phyloP scores from a whole-genome alignment of 2,329 filamentous ascomycete species.

The Aspergillus transmontanensis region DNA sequence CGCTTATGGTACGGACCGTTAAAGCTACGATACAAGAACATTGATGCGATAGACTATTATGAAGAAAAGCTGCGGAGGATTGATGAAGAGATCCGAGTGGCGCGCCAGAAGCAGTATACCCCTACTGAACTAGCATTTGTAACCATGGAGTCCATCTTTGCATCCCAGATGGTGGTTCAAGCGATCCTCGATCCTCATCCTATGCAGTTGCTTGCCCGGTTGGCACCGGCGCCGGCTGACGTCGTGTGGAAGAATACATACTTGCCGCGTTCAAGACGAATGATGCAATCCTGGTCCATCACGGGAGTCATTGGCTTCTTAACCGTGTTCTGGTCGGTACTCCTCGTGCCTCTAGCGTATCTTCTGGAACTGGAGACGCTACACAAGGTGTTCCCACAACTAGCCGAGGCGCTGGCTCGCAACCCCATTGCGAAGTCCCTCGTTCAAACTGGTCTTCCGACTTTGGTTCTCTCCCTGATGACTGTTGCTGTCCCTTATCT shows the following conservation, averaged over 20 bases:
- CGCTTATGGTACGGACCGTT: slow-evolving; percentile 79
- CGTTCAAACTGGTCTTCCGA: slow-evolving; percentile 85
- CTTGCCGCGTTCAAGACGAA: slow-evolving; percentile 70
- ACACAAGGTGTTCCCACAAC: slow-evolving; percentile 67
- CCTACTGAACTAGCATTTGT: slow-evolving; percentile 88
- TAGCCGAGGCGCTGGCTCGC: slow-evolving; percentile 67
- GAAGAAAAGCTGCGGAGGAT: slow-evolving; percentile 78
- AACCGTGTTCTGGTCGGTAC: slow-evolving; percentile 83
- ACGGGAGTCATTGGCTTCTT: slow-evolving; percentile 81
- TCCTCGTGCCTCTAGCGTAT: slow-evolving; percentile 77
- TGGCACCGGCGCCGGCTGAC: slow-evolving; percentile 84
- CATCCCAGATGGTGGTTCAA: slow-evolving; percentile 93
- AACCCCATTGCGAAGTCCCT: slow-evolving; percentile 74
- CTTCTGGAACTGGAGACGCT: slow-evolving; percentile 82
- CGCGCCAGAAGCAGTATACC: slow-evolving; percentile 74
- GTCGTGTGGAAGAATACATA: slow-evolving; percentile 98
- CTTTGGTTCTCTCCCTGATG: slow-evolving; percentile 79
- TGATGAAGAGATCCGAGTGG: slow-evolving; percentile 71
- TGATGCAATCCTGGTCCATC: slow-evolving; percentile 78
- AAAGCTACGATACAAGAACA: slow-evolving; percentile 68
- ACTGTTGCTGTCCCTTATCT: slow-evolving; percentile 90
- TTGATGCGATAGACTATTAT: slow-evolving; percentile 94
- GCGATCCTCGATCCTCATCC: slow-evolving; percentile 90
- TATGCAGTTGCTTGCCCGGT: slow-evolving; percentile 78
- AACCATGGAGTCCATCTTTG: slow-evolving; percentile 93